These are phyloP conservation scores for Coemansia sp. DNA, from an alignment of 192 early-diverging fungal species.

Conservation along the genomic window DNA sequence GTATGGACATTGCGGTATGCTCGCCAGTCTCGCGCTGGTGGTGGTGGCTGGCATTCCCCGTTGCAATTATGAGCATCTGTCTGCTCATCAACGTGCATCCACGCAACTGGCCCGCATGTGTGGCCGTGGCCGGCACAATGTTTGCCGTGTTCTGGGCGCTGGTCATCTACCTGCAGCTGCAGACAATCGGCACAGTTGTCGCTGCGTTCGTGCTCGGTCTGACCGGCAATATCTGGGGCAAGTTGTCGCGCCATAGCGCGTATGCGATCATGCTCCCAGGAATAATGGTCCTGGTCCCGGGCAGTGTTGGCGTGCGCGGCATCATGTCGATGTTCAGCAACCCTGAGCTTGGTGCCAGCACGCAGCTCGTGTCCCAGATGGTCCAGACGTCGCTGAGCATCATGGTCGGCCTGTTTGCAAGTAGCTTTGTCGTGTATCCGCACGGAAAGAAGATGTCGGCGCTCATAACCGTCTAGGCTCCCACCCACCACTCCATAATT, in stretches of 20 bases:
- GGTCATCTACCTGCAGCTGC: constrained; percentile 52
- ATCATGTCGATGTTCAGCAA: constrained; percentile 59
- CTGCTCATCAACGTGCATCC: constrained; percentile 55
- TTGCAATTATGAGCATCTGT: constrained; percentile 50
- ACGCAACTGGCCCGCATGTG: constrained; percentile 67
- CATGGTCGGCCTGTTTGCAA: constrained; percentile 63
- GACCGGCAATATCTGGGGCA: constrained; percentile 68
- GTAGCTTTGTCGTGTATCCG: constrained; percentile 58
- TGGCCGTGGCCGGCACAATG: constrained; percentile 60
- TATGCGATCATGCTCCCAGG: constrained; percentile 77
- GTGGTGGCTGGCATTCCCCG: constrained; percentile 57
- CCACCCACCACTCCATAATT: too few species aligned
- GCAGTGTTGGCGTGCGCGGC: constrained; percentile 65
- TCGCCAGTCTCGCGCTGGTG: constrained; percentile 40
- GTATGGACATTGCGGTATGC: constrained; percentile 21
- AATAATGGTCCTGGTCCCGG: constrained; percentile 78
- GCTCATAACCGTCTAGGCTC: constrained; percentile 34
- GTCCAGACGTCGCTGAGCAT: constrained; percentile 56
- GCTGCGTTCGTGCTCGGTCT: constrained; percentile 75
- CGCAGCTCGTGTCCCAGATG: constrained; percentile 33
- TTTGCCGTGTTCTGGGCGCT: constrained; percentile 63
- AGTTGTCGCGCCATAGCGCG: constrained; percentile 58
- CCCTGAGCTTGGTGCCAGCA: constrained; percentile 31
- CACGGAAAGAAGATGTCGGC: constrained; percentile 47
- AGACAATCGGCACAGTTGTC: constrained; percentile 57